Percentiles rank a stretch among this genome's conserved stretches.
Conservation (phyloP, 1,284 basidiomycete species). For the Malassezia pachydermatis region DNA sequence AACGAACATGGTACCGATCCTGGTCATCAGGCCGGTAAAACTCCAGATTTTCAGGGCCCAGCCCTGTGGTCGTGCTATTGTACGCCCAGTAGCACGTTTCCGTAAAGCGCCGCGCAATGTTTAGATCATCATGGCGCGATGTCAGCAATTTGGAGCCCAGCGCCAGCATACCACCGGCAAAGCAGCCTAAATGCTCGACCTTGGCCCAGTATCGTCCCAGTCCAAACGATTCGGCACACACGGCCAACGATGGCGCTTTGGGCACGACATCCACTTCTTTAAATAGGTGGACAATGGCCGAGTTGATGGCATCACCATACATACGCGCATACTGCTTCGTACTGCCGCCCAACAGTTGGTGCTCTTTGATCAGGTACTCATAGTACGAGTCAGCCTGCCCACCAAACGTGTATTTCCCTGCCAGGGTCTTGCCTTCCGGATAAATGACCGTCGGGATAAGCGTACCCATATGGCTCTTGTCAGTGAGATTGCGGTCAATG, state of each 20-base stretch:
- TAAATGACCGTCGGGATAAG: constrained; percentile 48
- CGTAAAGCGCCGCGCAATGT: constrained; percentile 49
- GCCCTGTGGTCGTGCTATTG: constrained; percentile 43
- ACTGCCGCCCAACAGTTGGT: constrained; percentile 51
- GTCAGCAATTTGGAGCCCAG: constrained; percentile 52
- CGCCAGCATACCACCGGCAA: constrained; percentile 55
- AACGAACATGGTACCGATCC: constrained; percentile 28
- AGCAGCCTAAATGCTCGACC: constrained; percentile 52
- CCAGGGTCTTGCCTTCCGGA: constrained; percentile 35
- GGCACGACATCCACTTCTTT: constrained; percentile 50
- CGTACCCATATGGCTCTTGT: constrained; percentile 35
- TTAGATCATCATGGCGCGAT: constrained; percentile 49
- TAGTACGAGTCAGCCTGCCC: constrained; percentile 53
- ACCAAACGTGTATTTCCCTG: constrained; percentile 50
- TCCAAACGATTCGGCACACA: constrained; percentile 28
- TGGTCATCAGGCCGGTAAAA: constrained; percentile 32
- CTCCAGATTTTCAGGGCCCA: constrained; percentile 41
- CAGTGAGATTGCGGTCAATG: constrained; percentile 50
- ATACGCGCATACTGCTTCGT: constrained; percentile 51
- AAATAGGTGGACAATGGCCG: constrained; percentile 50
- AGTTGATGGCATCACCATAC: constrained; percentile 51
- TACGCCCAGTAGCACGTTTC: constrained; percentile 53
- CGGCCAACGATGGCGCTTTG: constrained; percentile 45
- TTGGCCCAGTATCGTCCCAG: constrained; percentile 20
- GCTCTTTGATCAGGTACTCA: constrained; percentile 55